Evolutionary conservation across 371 early-diverging fungal genomes (phyloP).

Genomic region (Dichotomocladium elegans): DNA sequence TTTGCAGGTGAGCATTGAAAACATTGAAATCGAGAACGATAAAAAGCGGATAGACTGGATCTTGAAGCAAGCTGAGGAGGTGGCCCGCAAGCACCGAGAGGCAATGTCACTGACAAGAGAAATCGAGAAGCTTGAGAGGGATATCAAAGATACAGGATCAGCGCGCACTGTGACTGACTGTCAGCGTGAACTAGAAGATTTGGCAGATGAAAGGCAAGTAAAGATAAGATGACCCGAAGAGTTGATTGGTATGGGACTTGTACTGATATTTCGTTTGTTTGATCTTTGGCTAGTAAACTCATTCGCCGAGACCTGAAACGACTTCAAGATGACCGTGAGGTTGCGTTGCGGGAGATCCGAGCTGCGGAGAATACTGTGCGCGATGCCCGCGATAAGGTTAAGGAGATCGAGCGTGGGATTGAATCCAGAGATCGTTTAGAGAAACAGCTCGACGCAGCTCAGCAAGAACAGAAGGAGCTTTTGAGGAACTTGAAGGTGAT

Average conservation of each 20-base stretch:
- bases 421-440: constrained; percentile 28
- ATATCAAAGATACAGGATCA: constrained; percentile 58
- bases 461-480: constrained; percentile 18
- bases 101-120: constrained; percentile 29
- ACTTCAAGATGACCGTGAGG: constrained; percentile 41
- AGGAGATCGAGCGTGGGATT: constrained; percentile 21
- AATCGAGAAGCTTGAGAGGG: constrained; percentile 48
- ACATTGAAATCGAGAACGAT: constrained; percentile 20
- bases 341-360: constrained; percentile 39
- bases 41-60: constrained; percentile 19
- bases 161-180: constrained; percentile 65
- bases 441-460: constrained; percentile 18
- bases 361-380: constrained; percentile 45
- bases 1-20: constrained; percentile 4
- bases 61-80: constrained; percentile 30
- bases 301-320: constrained; percentile 53
- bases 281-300: constrained; percentile 14
- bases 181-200: constrained; percentile 55
- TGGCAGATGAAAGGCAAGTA: constrained; percentile 44
- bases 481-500: constrained; percentile 4
- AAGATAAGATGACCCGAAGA: not conserved
- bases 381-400: constrained; percentile 36
- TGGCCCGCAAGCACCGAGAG: constrained; percentile 35
- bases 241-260: not conserved
- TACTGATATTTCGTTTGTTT: not conserved